Percentiles rank a stretch among this genome's conserved stretches.
Conservation (phyloP, 2,329 filamentous ascomycete genomes). For the Tolypocladium ovalisporum region DNA sequence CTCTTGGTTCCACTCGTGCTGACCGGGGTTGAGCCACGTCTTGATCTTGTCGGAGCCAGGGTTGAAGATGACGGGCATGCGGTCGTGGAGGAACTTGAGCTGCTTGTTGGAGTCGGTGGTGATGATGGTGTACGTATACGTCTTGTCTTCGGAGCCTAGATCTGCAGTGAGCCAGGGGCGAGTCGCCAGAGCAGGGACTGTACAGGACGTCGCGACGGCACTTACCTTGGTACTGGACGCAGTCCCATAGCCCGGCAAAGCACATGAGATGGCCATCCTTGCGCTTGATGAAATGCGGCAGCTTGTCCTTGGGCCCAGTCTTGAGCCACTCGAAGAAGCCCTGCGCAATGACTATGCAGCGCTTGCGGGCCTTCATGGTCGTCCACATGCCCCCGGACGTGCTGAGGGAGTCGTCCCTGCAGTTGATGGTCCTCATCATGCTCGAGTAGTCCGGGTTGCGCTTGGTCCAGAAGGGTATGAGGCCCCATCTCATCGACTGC, state of each 20-base stretch:
- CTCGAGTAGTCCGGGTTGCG: conserved; percentile 65
- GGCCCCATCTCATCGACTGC: conserved; percentile 91
- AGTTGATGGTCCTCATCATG: conserved; percentile 87
- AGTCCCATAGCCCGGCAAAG: conserved; percentile 88
- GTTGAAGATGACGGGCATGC: conserved; percentile 91
- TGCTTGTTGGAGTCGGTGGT: conserved; percentile 80
- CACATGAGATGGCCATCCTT: conserved; percentile 78
- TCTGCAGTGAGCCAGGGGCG: not conserved
- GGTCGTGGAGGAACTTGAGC: conserved; percentile 77
- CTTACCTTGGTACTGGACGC: conserved; percentile 66
- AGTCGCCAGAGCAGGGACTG: not conserved
- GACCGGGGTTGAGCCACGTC: conserved; percentile 68
- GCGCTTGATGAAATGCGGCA: conserved; percentile 75
- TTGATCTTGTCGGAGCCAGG: conserved; percentile 58
- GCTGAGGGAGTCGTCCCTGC: conserved; percentile 75
- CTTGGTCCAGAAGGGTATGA: conserved; percentile 91
- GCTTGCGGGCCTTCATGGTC: conserved; percentile 78
- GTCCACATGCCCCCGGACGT: conserved; percentile 79
- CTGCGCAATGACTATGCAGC: conserved; percentile 79
- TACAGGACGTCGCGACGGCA: not conserved
- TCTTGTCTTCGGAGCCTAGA: conserved; percentile 41
- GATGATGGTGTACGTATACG: conserved; percentile 88
- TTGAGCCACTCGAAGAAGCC: conserved; percentile 97
- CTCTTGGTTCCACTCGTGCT: conserved; percentile 63
- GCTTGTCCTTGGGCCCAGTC: conserved; percentile 62